Conservation (phyloP, 1,139 yeast genomes). For the Meyerozyma guilliermondii region DNA sequence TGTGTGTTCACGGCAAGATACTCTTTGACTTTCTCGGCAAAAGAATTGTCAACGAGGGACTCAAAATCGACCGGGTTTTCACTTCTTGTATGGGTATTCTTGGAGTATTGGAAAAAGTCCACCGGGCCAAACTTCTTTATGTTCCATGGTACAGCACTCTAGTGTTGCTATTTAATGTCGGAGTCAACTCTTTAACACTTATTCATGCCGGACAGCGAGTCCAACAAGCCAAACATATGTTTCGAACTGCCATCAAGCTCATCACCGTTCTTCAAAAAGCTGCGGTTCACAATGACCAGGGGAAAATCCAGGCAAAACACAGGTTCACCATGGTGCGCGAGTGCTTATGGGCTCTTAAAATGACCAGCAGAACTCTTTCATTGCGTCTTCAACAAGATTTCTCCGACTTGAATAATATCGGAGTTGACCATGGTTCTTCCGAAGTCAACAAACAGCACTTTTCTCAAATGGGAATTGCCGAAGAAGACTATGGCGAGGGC, state of each 20-base stretch:
- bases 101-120: slow-evolving; percentile 27
- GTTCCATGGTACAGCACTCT: slow-evolving; percentile 56
- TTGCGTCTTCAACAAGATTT: slow-evolving; percentile 42
- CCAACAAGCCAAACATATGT: slow-evolving; percentile 19
- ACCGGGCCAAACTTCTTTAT: slow-evolving; percentile 29
- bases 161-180: slow-evolving; percentile 42
- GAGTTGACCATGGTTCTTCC: slow-evolving; percentile 54
- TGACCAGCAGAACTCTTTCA: slow-evolving; percentile 47
- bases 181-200: slow-evolving; percentile 40
- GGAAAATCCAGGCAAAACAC: slow-evolving; percentile 32
- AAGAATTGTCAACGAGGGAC: slow-evolving; percentile 26
- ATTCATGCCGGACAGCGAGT: slow-evolving; percentile 38
- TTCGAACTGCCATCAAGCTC: slow-evolving; percentile 23
- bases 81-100: slow-evolving; percentile 33
- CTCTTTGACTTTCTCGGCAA: slow-evolving; percentile 32
- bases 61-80: slow-evolving; percentile 29
- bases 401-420: slow-evolving; percentile 32
- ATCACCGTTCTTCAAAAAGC: slow-evolving; percentile 24
- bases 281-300: slow-evolving; percentile 27
- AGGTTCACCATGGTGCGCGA: slow-evolving; percentile 58
- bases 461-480: slow-evolving; percentile 34
- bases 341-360: slow-evolving; percentile 60
- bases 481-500: not conserved
- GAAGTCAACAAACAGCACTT: slow-evolving; percentile 49
- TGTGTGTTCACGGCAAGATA: slow-evolving; percentile 33